Evolutionary conservation across 805 yeast species (phyloP), one percentile per base, ranked within the genome.

Genomic region (Hanseniaspora nectarophila): DNA sequence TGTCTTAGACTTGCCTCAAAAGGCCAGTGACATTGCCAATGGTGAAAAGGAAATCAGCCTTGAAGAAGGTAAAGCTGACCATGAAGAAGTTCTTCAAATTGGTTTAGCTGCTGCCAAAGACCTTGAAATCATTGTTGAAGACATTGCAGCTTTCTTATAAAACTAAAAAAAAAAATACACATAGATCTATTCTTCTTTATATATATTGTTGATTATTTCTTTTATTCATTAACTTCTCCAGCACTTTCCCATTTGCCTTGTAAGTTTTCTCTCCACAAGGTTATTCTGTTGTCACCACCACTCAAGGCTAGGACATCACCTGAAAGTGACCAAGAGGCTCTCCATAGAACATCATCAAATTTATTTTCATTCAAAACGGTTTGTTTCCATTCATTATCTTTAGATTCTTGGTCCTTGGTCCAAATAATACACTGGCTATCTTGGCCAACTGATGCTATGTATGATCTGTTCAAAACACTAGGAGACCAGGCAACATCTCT

Each of bases 401-500:
- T 66, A 48, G 71, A 74, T 57, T 82, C 89, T 67, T 87, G 90
- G 15, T 49, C 53, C 10, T 42, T 39, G 8, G 95, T 81, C 99
- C 99, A 92, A 64, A 92, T 84, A 55, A 89, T 73, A 48, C 94
- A 97, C 0, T 94, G 84, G 66, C 86, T 82, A 68, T 92, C 99
- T 70, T 92, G 97, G 21, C 97, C 89, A 9, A 96, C 97, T 34
- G 95, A 81, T 13, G 97, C 98, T 60, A 92, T 84, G 66, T 88
- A 90, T 13, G 95, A 81, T 59, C 85, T 82, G 44, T 86, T 76
- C 56, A 92, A 75, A 45, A 86, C 80, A 1, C 95, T 81, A 45
- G 97, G 96, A 20, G 96, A 87, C 98, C 98, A 92, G 4, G 95
- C 87, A 55, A 90, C 97, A 65, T 92, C 99, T 68, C 98, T 81